Evolutionary conservation across 2,329 filamentous ascomycete species (phyloP).

Genomic region (Reticulascus tulasneorum): DNA sequence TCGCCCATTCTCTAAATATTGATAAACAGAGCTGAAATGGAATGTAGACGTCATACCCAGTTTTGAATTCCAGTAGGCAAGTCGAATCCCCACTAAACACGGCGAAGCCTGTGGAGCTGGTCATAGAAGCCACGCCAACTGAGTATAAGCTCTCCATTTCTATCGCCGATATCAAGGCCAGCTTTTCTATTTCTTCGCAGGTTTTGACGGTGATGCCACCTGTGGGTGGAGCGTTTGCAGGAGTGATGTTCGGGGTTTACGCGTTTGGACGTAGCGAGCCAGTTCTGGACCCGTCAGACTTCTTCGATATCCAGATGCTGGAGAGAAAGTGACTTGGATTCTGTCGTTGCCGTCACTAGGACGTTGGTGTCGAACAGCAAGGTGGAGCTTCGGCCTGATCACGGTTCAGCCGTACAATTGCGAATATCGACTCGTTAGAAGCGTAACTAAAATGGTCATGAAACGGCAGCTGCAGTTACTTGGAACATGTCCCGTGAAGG

Average conservation of each 20-base stretch:
- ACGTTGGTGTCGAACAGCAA: too few species aligned
- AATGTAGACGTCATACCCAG: conserved; percentile 4
- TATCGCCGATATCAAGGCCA: conserved; percentile 1
- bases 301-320: conserved; percentile 17
- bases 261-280: conserved; percentile 24
- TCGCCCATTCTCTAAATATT: background rate
- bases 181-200: conserved; percentile 10
- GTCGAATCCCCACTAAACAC: background rate
- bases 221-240: conserved; percentile 25
- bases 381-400: too few species aligned
- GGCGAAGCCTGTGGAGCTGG: conserved; percentile 7
- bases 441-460: too few species aligned
- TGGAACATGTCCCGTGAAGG: too few species aligned
- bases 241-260: conserved; percentile 26
- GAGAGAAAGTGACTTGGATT: conserved; percentile 1
- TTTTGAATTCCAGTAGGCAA: background rate
- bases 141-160: conserved; percentile 16
- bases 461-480: too few species aligned
- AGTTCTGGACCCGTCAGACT: conserved; percentile 26
- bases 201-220: conserved; percentile 22
- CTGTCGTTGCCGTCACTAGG: too few species aligned
- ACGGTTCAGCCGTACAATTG: too few species aligned
- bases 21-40: too few species aligned
- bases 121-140: conserved; percentile 14
- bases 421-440: too few species aligned